Base-by-base conservation (phyloP, 495 filamentous ascomycete genomes). In the Aspergillus steynii region DNA sequence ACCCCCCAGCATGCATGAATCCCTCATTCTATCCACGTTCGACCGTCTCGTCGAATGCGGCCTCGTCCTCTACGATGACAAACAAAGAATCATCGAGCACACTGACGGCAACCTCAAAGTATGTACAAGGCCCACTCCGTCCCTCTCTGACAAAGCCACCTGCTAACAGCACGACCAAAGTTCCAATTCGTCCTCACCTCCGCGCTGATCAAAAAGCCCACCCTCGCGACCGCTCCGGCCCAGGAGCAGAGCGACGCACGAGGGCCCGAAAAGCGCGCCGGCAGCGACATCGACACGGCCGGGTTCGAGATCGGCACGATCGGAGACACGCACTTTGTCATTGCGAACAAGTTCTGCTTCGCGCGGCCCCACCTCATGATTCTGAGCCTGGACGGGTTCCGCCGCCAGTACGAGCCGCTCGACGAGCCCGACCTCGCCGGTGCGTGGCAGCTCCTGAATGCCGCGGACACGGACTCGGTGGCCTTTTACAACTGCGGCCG, bases 271-370 rank as follows among this genome's bases (percentile, higher is more conserved):
- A 55, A 55, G 52, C 53, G 53, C 7, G 53, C 42, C 0, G 53
- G 53, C 15, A 55, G 53, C 32, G 53, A 55, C 14, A 55, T 55
- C 53, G 45, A 26, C 31, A 55, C 53, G 3, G 7, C 32, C 32
- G 53, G 53, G 3, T 55, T 55, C 32, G 53, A 55, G 28, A 45
- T 55, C 32, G 32, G 15, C 32, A 12, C 29, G 10, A 31, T 20
- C 12, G 9, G 14, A 37, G 50, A 55, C 3, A 75, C 71, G 1
- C 78, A 80, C 32, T 49, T 73, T 32, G 65, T 80, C 15, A 67
- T 69, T 3, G 64, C 68, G 27, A 81, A 80, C 68, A 78, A 76
- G 55, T 79, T 75, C 59, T 71, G 67, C 7, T 68, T 77, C 25
- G 71, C 72, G 32, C 63, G 76, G 8, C 78, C 78, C 1, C 75